phyloP scores from a whole-genome alignment of 805 yeast genomes.

The Maudiozyma saulgeensis region DNA sequence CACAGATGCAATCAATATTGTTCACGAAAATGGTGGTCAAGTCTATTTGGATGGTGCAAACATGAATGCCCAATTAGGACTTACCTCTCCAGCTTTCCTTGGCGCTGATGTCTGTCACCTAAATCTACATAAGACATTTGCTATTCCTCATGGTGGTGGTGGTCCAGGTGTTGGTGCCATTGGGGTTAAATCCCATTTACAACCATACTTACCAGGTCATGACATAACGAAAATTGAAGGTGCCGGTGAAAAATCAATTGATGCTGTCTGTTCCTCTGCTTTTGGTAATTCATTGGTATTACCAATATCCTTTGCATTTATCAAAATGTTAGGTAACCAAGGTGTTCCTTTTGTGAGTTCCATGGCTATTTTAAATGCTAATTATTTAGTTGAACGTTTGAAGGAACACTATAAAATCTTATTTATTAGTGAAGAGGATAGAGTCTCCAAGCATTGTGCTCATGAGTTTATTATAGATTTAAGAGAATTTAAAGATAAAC shows the following conservation, averaged over 20 bases:
- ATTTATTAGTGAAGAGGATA: conserved; percentile 39
- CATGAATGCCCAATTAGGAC: conserved; percentile 98
- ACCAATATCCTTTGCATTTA: conserved; percentile 90
- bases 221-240: conserved; percentile 34
- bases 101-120: conserved; percentile 98
- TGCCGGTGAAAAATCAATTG: conserved; percentile 38
- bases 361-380: conserved; percentile 88
- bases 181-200: conserved; percentile 76
- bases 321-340: conserved; percentile 82
- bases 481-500: conserved; percentile 67
- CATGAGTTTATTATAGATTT: conserved; percentile 93
- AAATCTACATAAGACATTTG: conserved; percentile 93
- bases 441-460: conserved; percentile 68
- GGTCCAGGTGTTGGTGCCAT: conserved; percentile 99
- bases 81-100: conserved; percentile 93
- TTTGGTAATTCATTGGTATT: conserved; percentile 90
- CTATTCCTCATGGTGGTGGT: conserved; percentile 98
- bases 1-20: conserved; percentile 71
- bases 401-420: conserved; percentile 63
- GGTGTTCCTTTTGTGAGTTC: conserved; percentile 82
- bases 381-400: conserved; percentile 82
- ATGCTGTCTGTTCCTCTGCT: conserved; percentile 85
- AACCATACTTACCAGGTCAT: conserved; percentile 77
- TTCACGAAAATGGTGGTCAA: conserved; percentile 84
- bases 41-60: conserved; percentile 98